Percentiles rank a stretch among this genome's conserved stretches.
phyloP scores from a whole-genome alignment of 495 filamentous ascomycete genomes.

The Podospora tetraspora region DNA sequence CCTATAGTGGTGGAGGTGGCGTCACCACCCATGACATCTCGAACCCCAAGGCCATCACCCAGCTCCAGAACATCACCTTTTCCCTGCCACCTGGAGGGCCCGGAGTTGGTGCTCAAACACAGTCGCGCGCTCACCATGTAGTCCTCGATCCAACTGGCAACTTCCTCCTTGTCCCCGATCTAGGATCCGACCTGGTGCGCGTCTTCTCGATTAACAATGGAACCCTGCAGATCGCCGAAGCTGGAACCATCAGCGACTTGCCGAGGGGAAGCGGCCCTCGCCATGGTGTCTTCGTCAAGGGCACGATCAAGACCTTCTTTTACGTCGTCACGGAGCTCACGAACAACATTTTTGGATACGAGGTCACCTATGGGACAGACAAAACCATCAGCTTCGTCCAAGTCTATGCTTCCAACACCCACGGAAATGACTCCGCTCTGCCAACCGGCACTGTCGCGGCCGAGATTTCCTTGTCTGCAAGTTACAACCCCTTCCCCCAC shows the following conservation, averaged over 20 bases:
- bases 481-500: conserved; percentile 17
- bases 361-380: conserved; percentile 48
- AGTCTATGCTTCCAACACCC: conserved; percentile 41
- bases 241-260: conserved; percentile 26
- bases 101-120: conserved; percentile 51
- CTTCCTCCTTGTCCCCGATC: conserved; percentile 64
- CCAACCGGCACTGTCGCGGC: conserved; percentile 44
- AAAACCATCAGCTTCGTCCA: conserved; percentile 44
- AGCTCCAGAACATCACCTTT: conserved; percentile 50
- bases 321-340: conserved; percentile 61
- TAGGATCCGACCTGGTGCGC: conserved; percentile 63
- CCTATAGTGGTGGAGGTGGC: conserved; percentile 16
- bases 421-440: conserved; percentile 33
- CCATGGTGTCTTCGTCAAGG: conserved; percentile 57
- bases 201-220: conserved; percentile 51
- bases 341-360: conserved; percentile 53
- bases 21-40: conserved; percentile 22
- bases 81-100: conserved; percentile 45
- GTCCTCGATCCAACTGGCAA: conserved; percentile 61
- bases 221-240: conserved; percentile 33
- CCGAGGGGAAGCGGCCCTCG: conserved; percentile 58
- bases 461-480: conserved; percentile 57
- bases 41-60: conserved; percentile 27
- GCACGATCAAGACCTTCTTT: conserved; percentile 45
- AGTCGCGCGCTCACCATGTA: conserved; percentile 62